A percentile compares a stretch with the other conserved stretches of the same genome.
These are phyloP conservation scores for Epichloe sp. DNA, from an alignment of 2,329 filamentous ascomycete species.

Conservation along the genomic window DNA sequence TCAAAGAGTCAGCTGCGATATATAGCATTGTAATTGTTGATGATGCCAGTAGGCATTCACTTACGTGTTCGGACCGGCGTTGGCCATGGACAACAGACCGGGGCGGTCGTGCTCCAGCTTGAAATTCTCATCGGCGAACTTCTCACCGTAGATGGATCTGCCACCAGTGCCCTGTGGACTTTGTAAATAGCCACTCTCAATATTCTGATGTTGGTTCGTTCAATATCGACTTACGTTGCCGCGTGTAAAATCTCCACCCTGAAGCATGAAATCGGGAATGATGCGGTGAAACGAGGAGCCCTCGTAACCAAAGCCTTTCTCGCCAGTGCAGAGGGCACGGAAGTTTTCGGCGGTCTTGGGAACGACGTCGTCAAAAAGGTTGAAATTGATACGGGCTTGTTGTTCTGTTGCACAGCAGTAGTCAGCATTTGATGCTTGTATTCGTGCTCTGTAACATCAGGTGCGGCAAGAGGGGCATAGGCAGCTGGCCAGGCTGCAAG, in stretches of 20 bases:
- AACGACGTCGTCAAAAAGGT: conserved; percentile 72
- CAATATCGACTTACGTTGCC: conserved; percentile 55
- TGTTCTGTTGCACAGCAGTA: conserved; percentile 38
- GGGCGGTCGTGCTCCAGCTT: conserved; percentile 56
- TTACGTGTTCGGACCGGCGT: conserved; percentile 87
- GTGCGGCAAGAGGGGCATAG: background rate
- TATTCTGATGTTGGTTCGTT: background rate
- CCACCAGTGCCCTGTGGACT: conserved; percentile 69
- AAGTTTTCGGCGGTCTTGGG: conserved; percentile 85
- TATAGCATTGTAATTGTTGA: background rate
- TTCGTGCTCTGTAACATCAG: background rate
- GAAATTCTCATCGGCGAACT: conserved; percentile 94
- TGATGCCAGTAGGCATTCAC: conserved; percentile 11
- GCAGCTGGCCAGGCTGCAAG: background rate
- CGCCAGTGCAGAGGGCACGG: conserved; percentile 65
- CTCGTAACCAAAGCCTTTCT: conserved; percentile 74
- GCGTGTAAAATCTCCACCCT: conserved; percentile 91
- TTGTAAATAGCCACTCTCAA: conserved; percentile 5
- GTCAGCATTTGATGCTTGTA: conserved; percentile 2
- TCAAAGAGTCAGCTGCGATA: background rate
- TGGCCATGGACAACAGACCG: conserved; percentile 87
- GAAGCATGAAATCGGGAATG: conserved; percentile 89
- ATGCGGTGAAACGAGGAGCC: conserved; percentile 84
- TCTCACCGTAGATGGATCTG: conserved; percentile 90
- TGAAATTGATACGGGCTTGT: conserved; percentile 72